A percentile compares a stretch with the other conserved stretches of the same genome.
Evolutionary conservation across 768 basidiomycete species (phyloP).

Genomic region (Exidia glandulosa): DNA sequence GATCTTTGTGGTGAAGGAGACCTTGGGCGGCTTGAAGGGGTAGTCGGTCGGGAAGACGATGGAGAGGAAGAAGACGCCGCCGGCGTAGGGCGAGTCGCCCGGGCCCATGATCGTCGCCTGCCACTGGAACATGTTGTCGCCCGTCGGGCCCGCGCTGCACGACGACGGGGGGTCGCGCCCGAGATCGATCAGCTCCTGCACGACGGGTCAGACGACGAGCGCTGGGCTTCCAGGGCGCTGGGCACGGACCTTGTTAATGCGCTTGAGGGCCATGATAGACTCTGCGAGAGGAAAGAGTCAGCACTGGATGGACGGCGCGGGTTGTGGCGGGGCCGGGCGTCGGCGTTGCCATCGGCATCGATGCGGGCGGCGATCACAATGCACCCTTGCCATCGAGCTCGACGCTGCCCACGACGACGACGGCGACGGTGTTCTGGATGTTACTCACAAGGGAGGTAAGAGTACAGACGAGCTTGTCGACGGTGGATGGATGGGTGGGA

Average conservation of each 20-base stretch:
- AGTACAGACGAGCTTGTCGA: too few species aligned
- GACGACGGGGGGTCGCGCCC: constrained; percentile 99
- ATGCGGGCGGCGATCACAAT: too few species aligned
- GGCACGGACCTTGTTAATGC: background rate
- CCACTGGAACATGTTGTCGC: constrained; percentile 99
- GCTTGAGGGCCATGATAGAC: background rate
- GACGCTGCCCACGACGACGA: too few species aligned
- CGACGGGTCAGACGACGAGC: background rate
- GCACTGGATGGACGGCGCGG: too few species aligned
- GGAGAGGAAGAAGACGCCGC: constrained; percentile 97
- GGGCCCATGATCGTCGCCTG: constrained; percentile 99
- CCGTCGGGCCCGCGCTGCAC: constrained; percentile 96
- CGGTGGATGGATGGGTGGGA: too few species aligned
- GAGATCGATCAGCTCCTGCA: constrained; percentile 95
- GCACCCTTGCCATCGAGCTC: too few species aligned
- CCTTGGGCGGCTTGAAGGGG: constrained; percentile 99
- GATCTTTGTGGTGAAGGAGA: constrained; percentile 99
- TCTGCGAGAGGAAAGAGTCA: background rate
- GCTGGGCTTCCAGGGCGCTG: background rate
- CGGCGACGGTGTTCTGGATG: too few species aligned
- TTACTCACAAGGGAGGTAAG: too few species aligned
- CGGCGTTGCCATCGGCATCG: too few species aligned
- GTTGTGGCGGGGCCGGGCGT: too few species aligned
- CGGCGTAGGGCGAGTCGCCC: constrained; percentile 75
- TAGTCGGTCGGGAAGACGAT: constrained; percentile 95